A percentile compares a stretch with the other conserved stretches of the same genome.
phyloP scores from a whole-genome alignment of 1,284 basidiomycete species.

The Inonotus hispidus region DNA sequence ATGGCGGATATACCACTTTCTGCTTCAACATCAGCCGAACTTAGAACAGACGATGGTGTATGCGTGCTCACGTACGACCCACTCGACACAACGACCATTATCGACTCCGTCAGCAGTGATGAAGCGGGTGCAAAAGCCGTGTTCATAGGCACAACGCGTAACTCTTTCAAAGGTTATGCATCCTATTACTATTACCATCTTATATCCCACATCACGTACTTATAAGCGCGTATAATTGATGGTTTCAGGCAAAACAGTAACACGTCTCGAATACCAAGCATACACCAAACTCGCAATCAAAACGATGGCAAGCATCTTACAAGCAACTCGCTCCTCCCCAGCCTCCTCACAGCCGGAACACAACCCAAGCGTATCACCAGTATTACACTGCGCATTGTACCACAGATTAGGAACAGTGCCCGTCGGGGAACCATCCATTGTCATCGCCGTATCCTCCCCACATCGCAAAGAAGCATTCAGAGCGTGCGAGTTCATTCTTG shows the following conservation, averaged over 20 bases:
- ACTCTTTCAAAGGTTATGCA: constrained; percentile 48
- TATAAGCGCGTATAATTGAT: neutral
- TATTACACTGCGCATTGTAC: constrained; percentile 56
- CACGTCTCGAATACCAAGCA: constrained; percentile 74
- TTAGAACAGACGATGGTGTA: constrained; percentile 32
- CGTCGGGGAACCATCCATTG: constrained; percentile 76
- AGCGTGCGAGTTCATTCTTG: constrained; percentile 77
- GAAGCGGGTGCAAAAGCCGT: constrained; percentile 66
- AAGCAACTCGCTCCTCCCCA: constrained; percentile 33
- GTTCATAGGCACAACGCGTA: constrained; percentile 71
- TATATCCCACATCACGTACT: neutral
- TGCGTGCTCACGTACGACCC: constrained; percentile 55
- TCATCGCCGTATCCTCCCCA: constrained; percentile 82
- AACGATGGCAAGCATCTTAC: constrained; percentile 63
- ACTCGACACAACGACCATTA: constrained; percentile 54
- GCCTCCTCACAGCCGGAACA: constrained; percentile 27
- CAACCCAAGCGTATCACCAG: constrained; percentile 27
- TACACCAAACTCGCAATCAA: constrained; percentile 81
- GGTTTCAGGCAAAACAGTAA: constrained; percentile 64
- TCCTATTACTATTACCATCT: neutral
- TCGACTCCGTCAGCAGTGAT: constrained; percentile 54
- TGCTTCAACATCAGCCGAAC: constrained; percentile 6
- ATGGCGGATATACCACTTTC: neutral
- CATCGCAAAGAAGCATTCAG: constrained; percentile 79
- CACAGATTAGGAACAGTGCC: constrained; percentile 80